A percentile compares a stretch with the other conserved stretches of the same genome.
phyloP scores from a whole-genome alignment of 2,329 filamentous ascomycete species.

The Parastagonospora nodorum region DNA sequence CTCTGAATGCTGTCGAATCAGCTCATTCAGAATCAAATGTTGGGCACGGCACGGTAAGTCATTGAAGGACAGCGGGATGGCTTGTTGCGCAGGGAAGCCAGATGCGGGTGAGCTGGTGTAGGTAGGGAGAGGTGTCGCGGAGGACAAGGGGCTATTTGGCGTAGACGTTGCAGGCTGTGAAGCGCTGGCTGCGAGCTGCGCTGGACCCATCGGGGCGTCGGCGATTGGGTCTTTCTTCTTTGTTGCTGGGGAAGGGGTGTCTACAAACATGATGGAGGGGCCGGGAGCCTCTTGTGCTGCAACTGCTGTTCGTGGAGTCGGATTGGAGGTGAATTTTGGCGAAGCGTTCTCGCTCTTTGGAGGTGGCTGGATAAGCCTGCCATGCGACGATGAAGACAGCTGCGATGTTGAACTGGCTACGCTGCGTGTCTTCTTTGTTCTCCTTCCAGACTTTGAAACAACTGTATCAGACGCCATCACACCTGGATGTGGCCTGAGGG shows the following conservation, averaged over 20 bases:
- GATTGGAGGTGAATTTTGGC: constrained; percentile 72
- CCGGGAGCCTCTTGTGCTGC: constrained; percentile 66
- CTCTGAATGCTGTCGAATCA: constrained; percentile 61
- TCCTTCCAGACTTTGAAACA: constrained; percentile 11
- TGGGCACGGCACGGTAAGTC: constrained; percentile 83
- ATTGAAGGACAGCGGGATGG: constrained; percentile 79
- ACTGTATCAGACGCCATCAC: constrained; percentile 36
- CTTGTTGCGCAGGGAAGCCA: constrained; percentile 63
- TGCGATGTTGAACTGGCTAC: constrained; percentile 23
- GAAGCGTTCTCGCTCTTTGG: constrained; percentile 60
- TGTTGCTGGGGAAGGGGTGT: constrained; percentile 42
- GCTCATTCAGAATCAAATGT: constrained; percentile 83
- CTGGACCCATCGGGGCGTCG: constrained; percentile 6
- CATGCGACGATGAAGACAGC: constrained; percentile 24
- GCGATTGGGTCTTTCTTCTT: constrained; percentile 28
- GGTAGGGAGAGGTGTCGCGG: constrained; percentile 2
- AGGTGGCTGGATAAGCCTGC: constrained; percentile 50
- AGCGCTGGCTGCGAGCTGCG: constrained; percentile 5
- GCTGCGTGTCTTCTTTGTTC: constrained; percentile 13
- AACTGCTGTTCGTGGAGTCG: constrained; percentile 72
- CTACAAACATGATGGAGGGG: constrained; percentile 76
- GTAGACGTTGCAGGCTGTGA: constrained; percentile 8
- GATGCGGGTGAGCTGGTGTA: constrained; percentile 23
- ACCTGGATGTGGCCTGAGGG: constrained; percentile 30
- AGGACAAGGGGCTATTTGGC: constrained; percentile 2